Conservation (phyloP, 1,139 yeast species). For the Zygosaccharomyces sapae region DNA sequence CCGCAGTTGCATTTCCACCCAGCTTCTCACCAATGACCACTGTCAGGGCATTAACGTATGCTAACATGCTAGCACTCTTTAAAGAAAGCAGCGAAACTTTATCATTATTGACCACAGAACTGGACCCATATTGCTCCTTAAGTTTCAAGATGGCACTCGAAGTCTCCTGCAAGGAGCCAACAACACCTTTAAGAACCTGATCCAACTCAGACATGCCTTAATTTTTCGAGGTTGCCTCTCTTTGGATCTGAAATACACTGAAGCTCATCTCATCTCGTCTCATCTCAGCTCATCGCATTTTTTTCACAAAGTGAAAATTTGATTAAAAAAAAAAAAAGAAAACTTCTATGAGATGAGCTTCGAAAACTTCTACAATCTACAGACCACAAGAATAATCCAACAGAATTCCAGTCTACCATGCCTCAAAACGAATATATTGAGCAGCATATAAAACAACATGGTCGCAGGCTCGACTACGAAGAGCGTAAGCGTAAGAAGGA, state of each 20-base stretch:
- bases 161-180: conserved; percentile 30
- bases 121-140: conserved; percentile 16
- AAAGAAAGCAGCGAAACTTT: conserved; percentile 70
- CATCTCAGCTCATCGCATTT: conserved; percentile 10
- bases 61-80: conserved; percentile 69
- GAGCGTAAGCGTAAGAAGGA: conserved; percentile 92
- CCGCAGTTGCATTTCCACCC: conserved; percentile 30
- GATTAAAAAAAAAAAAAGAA: conserved; percentile 8
- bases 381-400: neutral
- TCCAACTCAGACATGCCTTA: conserved; percentile 25
- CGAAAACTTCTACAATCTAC: neutral
- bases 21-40: conserved; percentile 47
- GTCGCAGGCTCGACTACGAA: conserved; percentile 92
- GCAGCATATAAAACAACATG: conserved; percentile 96
- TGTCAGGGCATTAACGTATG: conserved; percentile 67
- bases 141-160: conserved; percentile 27
- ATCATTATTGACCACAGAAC: conserved; percentile 35
- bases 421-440: conserved; percentile 99
- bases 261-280: no score
- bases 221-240: neutral
- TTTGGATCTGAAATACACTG: neutral
- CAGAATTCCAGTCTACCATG: conserved; percentile 37
- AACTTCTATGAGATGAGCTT: conserved; percentile 18
- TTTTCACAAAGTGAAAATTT: conserved; percentile 5
- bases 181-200: conserved; percentile 21